phyloP scores from a whole-genome alignment of 768 basidiomycete species.

The Mycena crocata region DNA sequence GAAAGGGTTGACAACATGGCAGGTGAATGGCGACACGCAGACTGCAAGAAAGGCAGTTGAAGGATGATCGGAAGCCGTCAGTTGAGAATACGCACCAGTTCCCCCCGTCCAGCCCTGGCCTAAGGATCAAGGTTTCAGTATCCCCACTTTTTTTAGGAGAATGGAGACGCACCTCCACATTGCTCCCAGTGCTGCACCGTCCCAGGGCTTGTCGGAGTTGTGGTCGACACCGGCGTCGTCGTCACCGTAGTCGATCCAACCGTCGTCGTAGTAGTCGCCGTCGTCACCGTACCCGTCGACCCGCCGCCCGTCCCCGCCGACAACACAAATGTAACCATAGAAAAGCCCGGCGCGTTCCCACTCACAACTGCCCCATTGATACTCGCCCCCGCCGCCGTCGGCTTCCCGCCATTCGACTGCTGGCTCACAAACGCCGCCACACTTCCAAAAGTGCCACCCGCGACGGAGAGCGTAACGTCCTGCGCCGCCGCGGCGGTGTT shows the following conservation, averaged over 20 bases:
- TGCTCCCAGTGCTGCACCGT: background rate
- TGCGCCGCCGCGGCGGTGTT: constrained; percentile 22
- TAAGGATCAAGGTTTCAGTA: background rate
- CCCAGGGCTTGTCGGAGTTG: background rate
- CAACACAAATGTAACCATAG: constrained; percentile 22
- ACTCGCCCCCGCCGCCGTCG: constrained; percentile 10
- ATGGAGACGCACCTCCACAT: background rate
- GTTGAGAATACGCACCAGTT: background rate
- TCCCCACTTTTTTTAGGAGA: background rate
- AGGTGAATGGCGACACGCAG: background rate
- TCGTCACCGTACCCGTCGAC: background rate
- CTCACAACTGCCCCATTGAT: constrained; percentile 17
- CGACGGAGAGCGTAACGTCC: constrained; percentile 12
- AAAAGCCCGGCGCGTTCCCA: constrained; percentile 7
- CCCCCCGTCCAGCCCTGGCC: background rate
- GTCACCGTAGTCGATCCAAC: background rate
- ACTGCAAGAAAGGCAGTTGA: background rate
- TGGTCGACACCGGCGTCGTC: background rate
- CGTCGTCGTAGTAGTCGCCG: background rate
- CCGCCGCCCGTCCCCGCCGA: background rate
- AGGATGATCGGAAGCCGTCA: background rate
- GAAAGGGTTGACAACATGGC: background rate
- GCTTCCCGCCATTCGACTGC: constrained; percentile 22
- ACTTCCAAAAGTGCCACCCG: constrained; percentile 14
- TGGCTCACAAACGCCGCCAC: constrained; percentile 22